Conservation (phyloP, 306 rosid species). For the Gastrolobium bilobum region DNA sequence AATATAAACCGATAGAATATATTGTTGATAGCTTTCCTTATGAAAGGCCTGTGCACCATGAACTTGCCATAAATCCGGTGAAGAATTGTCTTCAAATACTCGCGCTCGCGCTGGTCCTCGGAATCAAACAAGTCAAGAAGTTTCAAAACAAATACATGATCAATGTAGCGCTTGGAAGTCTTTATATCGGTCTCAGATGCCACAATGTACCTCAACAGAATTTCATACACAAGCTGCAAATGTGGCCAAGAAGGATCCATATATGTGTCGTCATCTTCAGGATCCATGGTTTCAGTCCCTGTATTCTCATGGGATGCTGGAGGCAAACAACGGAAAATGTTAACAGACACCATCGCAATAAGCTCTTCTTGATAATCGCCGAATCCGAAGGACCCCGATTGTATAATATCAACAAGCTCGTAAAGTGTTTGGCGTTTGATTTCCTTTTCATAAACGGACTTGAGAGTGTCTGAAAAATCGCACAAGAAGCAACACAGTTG, state of each 20-base stretch:
- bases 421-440: conserved; percentile 77
- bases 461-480: conserved; percentile 61
- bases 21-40: conserved; percentile 76
- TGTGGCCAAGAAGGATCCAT: conserved; percentile 74
- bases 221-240: conserved; percentile 72
- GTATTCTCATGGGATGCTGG: conserved; percentile 61
- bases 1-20: conserved; percentile 74
- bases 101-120: conserved; percentile 79
- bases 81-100: conserved; percentile 68
- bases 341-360: conserved; percentile 68
- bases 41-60: conserved; percentile 78
- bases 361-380: conserved; percentile 67
- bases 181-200: conserved; percentile 68
- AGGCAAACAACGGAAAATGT: conserved; percentile 79
- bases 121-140: conserved; percentile 78
- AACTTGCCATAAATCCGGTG: conserved; percentile 79
- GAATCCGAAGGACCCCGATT: conserved; percentile 59
- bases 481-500: conserved; percentile 59
- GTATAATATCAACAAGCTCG: conserved; percentile 66
- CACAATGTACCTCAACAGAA: conserved; percentile 66
- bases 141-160: conserved; percentile 64
- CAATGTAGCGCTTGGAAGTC: conserved; percentile 64
- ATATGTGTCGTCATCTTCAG: conserved; percentile 70
- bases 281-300: conserved; percentile 50
- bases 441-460: conserved; percentile 58